Percentiles rank a stretch among this genome's conserved stretches.
phyloP scores from a whole-genome alignment of 176 grass and related monocot genomes.

The Carex scoparia region DNA sequence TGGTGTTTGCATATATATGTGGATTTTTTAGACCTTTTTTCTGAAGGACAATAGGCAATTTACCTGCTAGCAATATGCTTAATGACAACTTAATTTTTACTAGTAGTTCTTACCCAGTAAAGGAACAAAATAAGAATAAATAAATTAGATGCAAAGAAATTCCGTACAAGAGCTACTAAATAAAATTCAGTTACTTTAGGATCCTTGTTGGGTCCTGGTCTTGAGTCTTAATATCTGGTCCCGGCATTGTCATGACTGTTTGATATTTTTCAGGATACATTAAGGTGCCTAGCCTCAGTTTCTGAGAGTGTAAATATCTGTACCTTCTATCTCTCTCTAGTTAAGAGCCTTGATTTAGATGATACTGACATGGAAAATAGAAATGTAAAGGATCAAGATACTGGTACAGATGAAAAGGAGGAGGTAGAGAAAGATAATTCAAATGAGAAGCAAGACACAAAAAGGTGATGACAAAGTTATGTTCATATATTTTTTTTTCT shows the following conservation, averaged over 20 bases:
- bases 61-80: not conserved
- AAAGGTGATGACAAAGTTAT: conserved; percentile 41
- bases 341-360: conserved; percentile 56
- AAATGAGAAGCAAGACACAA: conserved; percentile 31
- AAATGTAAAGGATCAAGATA: conserved; percentile 40
- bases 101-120: not conserved
- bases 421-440: conserved; percentile 31
- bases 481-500: conserved; percentile 1
- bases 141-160: not conserved
- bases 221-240: not conserved
- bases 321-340: conserved; percentile 67
- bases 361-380: conserved; percentile 35
- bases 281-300: conserved; percentile 60
- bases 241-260: conserved; percentile 2
- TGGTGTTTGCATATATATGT: not conserved
- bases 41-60: not conserved
- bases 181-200: not conserved
- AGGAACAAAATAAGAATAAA: not conserved
- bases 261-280: conserved; percentile 57
- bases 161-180: not conserved
- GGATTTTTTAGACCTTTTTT: not conserved
- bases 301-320: conserved; percentile 43
- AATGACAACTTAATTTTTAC: conserved; percentile 8
- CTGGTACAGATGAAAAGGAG: conserved; percentile 28
- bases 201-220: conserved; percentile 1